A percentile compares a stretch with the other conserved stretches of the same genome.
phyloP scores from a whole-genome alignment of 257 asterid species.

The Solanum appendiculatum region DNA sequence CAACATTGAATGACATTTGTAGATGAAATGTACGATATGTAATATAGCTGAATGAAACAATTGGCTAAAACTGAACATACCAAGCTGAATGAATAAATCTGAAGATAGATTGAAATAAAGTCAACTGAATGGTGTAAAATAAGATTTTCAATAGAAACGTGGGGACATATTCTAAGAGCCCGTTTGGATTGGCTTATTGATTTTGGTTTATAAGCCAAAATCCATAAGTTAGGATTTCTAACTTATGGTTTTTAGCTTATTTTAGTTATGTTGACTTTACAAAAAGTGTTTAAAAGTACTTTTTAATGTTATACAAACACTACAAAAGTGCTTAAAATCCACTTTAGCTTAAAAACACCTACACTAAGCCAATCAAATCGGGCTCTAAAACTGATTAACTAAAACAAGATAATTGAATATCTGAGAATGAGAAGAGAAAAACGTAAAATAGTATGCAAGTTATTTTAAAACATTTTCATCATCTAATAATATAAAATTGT shows the following conservation, averaged over 20 bases:
- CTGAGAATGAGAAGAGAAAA: not conserved
- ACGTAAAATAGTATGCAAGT: not conserved
- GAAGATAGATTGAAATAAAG: not conserved
- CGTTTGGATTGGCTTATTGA: not conserved
- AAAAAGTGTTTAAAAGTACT: no score
- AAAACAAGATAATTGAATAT: no score
- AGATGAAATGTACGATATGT: not conserved
- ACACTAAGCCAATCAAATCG: not conserved
- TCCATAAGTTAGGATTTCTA: not conserved
- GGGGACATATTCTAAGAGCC: not conserved
- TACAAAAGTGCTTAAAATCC: not conserved
- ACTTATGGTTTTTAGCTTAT: no score
- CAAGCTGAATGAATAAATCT: no score
- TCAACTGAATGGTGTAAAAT: rapidly evolving
- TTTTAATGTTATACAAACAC: no score
- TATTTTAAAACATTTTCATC: not conserved
- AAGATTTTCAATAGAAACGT: not conserved
- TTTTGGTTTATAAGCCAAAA: not conserved
- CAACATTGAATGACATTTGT: not conserved
- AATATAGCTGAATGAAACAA: no score
- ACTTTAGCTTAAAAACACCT: not conserved
- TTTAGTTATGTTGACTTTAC: no score
- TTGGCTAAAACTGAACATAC: not conserved
- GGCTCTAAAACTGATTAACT: no score
- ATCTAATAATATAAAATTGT: not conserved